These are phyloP conservation scores for Panicum hallii DNA, from an alignment of 202 grass and related monocot genomes.

Conservation along the genomic window DNA sequence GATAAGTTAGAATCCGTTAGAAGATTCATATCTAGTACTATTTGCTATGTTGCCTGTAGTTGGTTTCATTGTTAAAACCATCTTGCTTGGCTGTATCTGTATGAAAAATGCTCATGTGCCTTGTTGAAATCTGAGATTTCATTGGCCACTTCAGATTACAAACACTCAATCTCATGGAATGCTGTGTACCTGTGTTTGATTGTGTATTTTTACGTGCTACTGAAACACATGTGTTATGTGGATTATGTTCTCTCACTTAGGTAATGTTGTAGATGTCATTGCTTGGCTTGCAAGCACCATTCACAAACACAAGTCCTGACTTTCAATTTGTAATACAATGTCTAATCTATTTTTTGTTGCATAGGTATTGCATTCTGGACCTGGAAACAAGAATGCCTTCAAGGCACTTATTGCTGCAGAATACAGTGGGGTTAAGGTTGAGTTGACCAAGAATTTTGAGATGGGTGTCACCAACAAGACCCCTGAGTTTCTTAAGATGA, in stretches of 20 bases:
- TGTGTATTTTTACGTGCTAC: neutral
- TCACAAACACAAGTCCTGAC: no score
- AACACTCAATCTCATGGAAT: neutral
- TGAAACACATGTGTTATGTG: neutral
- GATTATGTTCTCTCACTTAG: neutral
- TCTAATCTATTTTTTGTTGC: neutral
- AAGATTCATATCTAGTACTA: no score
- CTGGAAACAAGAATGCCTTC: slow-evolving; percentile 89
- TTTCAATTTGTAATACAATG: neutral
- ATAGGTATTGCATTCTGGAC: slow-evolving; percentile 53
- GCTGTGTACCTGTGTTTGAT: neutral
- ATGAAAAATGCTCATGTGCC: neutral
- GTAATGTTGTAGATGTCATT: neutral
- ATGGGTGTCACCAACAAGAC: slow-evolving; percentile 97
- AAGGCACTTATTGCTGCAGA: slow-evolving; percentile 94
- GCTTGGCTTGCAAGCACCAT: neutral
- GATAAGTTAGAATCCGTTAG: neutral
- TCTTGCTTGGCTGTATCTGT: neutral
- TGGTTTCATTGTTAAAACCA: neutral
- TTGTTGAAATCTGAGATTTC: neutral
- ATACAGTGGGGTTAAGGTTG: slow-evolving; percentile 79
- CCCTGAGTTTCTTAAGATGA: slow-evolving; percentile 96
- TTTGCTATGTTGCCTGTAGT: neutral
- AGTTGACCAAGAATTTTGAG: slow-evolving; percentile 74
- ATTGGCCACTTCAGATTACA: neutral